Evolutionary conservation across 148 eudicot species (phyloP), one percentile per base, ranked within the genome.

Genomic region (Vaccinium macrocarpon): DNA sequence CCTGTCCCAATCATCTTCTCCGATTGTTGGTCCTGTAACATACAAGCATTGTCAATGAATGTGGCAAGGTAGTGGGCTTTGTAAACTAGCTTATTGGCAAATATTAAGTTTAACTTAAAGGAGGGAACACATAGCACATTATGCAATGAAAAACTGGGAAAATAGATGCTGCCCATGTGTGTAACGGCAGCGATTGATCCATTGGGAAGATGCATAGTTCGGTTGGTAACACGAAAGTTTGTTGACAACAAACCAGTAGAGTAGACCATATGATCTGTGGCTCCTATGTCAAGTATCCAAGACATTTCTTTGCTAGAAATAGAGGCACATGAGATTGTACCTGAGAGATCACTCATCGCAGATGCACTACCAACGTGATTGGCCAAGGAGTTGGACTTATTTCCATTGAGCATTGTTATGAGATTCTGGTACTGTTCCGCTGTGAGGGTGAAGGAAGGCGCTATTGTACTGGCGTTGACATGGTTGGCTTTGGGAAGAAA

Each of bases 201-300:
- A 38, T 72, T 72, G 48, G 76, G 49, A 32, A 72, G 49, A 16
- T 72, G 76, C 21, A 72, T 9, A 13, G 48, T 32, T 32, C n/a
- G 49, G 11, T 72, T 35, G 48, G 50, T 35, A 6, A 38, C 48
- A 8, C 16, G 6, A 27, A 19, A 72, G 0, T 8, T 72, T 32
- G 49, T 38, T 16, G 76, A 32, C 19, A 72, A 16, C 10, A 72
- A 72, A 35, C 15, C 8, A 16, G 76, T 0, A 6, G 48, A 72
- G 49, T 50, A 72, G 19, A 72, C n/a, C 76, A 72, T 72, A 11
- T 72, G 76, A 38, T 72, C 50, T 5, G 76, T 38, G 76, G 76
- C 76, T 72, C 76, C 21, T 72, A 50, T 72, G 76, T 72, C 76
- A 38, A 72, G 49, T 32, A 72, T 32, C 76, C 49, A 72, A 32